phyloP scores from a whole-genome alignment of 176 grass and related monocot species.

The Tillandsia leiboldiana region DNA sequence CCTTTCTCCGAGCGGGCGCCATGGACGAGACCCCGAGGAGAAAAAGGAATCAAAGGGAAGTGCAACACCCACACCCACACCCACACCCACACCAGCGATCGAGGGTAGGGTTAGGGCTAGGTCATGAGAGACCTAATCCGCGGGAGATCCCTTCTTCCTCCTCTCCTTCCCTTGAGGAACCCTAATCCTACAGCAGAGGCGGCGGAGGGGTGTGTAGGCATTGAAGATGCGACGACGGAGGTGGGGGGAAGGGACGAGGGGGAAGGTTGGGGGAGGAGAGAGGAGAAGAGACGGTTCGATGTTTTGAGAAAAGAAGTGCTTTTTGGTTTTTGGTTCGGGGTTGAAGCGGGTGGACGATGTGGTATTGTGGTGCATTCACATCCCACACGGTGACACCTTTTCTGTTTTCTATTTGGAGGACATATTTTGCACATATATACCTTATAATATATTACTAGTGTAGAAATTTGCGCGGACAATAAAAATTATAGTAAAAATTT shows the following conservation, averaged over 20 bases:
- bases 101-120: background rate
- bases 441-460: too few relatives aligned
- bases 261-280: background rate
- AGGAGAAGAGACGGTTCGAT: background rate
- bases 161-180: background rate
- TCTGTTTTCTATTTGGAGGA: too few relatives aligned
- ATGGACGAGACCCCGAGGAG: conserved; percentile 19
- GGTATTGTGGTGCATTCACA: conserved; percentile 6
- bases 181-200: background rate
- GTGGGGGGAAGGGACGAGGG: too few relatives aligned
- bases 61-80: background rate
- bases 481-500: too few relatives aligned
- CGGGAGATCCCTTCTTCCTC: background rate
- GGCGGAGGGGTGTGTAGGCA: background rate
- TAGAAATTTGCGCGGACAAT: too few relatives aligned
- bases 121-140: background rate
- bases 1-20: conserved; percentile 65
- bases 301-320: background rate
- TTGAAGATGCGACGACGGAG: background rate
- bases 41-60: background rate
- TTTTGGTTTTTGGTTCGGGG: background rate
- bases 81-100: background rate
- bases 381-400: background rate
- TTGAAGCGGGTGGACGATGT: background rate
- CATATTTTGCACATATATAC: too few relatives aligned